phyloP scores from a whole-genome alignment of 495 filamentous ascomycete species.

The Entonaema liquescens region DNA sequence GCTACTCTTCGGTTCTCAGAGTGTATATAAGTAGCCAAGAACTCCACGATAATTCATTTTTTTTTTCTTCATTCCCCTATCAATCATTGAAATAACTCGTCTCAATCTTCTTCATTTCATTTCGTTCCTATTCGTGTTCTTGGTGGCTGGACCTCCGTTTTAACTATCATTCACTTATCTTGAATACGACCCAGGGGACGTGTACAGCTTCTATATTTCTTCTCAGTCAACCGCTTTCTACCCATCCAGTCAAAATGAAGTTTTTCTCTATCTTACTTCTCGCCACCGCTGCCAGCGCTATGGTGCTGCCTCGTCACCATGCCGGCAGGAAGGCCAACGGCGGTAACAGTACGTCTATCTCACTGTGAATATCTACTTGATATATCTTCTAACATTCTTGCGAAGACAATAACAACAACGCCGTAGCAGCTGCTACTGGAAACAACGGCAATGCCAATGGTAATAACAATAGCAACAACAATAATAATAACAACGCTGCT shows the following conservation, averaged over 20 bases:
- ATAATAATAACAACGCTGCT: not conserved
- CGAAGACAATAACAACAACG: conserved; percentile 10
- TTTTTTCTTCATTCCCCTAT: conserved; percentile 34
- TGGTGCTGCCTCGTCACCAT: conserved; percentile 44
- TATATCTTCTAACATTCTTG: conserved; percentile 3
- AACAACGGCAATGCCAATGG: conserved; percentile 19
- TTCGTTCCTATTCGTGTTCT: conserved; percentile 25
- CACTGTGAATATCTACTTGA: not conserved
- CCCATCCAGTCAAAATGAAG: conserved; percentile 39
- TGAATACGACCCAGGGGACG: conserved; percentile 21
- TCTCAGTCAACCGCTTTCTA: conserved; percentile 11
- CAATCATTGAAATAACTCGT: conserved; percentile 22
- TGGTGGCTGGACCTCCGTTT: conserved; percentile 39
- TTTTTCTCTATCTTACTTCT: conserved; percentile 42
- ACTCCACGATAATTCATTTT: conserved; percentile 19
- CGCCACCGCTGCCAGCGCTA: conserved; percentile 40
- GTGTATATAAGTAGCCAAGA: conserved; percentile 34
- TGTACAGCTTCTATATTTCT: conserved; percentile 17
- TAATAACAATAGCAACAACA: conserved; percentile 5
- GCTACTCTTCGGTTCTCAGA: not conserved
- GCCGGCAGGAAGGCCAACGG: conserved; percentile 36
- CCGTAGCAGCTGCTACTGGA: conserved; percentile 9
- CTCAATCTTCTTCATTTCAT: conserved; percentile 32
- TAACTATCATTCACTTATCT: conserved; percentile 28
- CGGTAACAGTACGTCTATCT: conserved; percentile 16